These are phyloP conservation scores for Cordyceps javanica DNA, from an alignment of 2,329 filamentous ascomycete genomes.

Conservation along the genomic window DNA sequence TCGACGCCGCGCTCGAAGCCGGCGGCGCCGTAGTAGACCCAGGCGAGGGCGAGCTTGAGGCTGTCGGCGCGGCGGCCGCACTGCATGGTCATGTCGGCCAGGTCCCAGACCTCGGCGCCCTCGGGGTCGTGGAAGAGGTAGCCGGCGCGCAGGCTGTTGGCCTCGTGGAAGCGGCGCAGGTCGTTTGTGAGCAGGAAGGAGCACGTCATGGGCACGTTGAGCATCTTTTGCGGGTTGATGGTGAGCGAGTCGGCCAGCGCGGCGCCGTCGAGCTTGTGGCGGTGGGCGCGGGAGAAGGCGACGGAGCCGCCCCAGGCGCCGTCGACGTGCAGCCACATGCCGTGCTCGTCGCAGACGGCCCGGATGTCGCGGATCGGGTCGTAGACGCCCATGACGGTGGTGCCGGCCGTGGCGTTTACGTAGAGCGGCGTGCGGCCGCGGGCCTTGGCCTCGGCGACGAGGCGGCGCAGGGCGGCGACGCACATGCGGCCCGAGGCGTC, in stretches of 20 bases:
- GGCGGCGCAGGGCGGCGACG: slow-evolving; percentile 54
- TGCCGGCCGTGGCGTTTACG: slow-evolving; percentile 94
- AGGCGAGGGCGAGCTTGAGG: slow-evolving; percentile 79
- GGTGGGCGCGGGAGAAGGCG: slow-evolving; percentile 62
- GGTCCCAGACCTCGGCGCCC: slow-evolving; percentile 66
- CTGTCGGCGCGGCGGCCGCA: slow-evolving; percentile 82
- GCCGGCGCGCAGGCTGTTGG: slow-evolving; percentile 80
- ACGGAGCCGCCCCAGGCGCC: slow-evolving; percentile 84
- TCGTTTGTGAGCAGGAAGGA: slow-evolving; percentile 81
- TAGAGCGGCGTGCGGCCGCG: slow-evolving; percentile 80
- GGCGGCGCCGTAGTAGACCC: slow-evolving; percentile 77
- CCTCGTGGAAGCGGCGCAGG: slow-evolving; percentile 67
- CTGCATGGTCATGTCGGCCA: slow-evolving; percentile 88
- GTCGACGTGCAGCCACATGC: slow-evolving; percentile 90
- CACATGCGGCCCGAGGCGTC: slow-evolving; percentile 68
- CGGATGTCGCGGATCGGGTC: slow-evolving; percentile 71
- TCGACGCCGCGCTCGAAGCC: slow-evolving; percentile 69
- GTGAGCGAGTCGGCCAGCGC: slow-evolving; percentile 78
- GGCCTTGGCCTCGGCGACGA: slow-evolving; percentile 54
- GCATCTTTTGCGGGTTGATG: slow-evolving; percentile 96
- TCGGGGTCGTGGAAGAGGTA: slow-evolving; percentile 68
- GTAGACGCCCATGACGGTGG: slow-evolving; percentile 85
- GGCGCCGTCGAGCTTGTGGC: slow-evolving; percentile 59
- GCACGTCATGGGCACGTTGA: slow-evolving; percentile 84
- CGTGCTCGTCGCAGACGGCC: slow-evolving; percentile 61